Conservation (phyloP, 306 rosid species). For the Bauhinia variegata region DNA sequence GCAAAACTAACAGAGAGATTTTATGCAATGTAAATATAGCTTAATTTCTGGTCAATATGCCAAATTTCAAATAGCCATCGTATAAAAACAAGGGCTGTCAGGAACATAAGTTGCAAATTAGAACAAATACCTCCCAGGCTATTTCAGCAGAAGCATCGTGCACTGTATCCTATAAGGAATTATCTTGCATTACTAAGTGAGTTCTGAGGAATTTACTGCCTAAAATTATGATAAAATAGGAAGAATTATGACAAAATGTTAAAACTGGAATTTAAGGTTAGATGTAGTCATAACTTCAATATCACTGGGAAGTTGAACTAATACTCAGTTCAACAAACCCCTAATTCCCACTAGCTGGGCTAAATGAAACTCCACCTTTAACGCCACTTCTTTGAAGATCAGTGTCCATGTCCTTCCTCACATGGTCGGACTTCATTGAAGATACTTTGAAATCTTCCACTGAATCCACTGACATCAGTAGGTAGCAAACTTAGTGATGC, state of each 20-base stretch:
- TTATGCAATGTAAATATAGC: background rate
- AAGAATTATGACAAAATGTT: background rate
- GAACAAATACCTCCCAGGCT: background rate
- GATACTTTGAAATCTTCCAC: conserved; percentile 24
- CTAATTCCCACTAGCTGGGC: background rate
- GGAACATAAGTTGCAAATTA: background rate
- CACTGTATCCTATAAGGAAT: background rate
- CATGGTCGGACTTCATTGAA: conserved; percentile 17
- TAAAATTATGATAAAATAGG: background rate
- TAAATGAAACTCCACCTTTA: background rate
- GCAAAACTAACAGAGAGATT: background rate
- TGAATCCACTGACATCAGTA: background rate
- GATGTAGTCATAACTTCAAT: too few relatives aligned
- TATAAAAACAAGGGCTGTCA: background rate
- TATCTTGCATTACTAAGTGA: background rate
- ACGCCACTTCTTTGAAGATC: background rate
- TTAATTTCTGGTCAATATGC: background rate
- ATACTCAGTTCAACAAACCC: background rate
- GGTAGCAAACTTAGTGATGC: conserved; percentile 30
- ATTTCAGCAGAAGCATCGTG: background rate
- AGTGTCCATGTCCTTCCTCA: conserved; percentile 5
- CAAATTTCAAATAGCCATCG: background rate
- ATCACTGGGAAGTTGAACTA: conserved; percentile 6
- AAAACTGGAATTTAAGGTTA: background rate
- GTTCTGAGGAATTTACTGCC: conserved; percentile 1